Evolutionary conservation across 2,329 filamentous ascomycete species (phyloP).

Genomic region (Arachnomyces sp.): DNA sequence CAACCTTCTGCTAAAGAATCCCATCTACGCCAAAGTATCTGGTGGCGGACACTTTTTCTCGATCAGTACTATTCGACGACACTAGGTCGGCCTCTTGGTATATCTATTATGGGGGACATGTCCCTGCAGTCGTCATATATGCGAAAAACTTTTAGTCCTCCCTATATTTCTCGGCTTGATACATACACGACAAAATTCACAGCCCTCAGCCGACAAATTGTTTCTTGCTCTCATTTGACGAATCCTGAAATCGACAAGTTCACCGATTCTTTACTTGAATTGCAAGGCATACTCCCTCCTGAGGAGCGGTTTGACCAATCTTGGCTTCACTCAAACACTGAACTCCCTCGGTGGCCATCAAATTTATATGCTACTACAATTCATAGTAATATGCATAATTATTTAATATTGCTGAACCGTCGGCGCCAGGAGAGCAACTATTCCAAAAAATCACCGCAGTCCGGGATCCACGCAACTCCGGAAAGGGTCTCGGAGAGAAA

Average conservation of each 20-base stretch:
- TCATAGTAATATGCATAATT: slow-evolving; percentile 4
- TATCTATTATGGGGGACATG: slow-evolving; percentile 5
- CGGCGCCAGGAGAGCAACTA: slow-evolving; percentile 1
- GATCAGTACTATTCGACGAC: slow-evolving; percentile 3
- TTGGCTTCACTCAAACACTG: slow-evolving; percentile 1
- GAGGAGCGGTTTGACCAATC: slow-evolving; percentile 1
- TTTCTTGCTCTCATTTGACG: slow-evolving; percentile 2
- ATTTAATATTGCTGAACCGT: slow-evolving; percentile 6
- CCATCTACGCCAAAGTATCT: slow-evolving; percentile 2
- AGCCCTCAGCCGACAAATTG: slow-evolving; percentile 2
- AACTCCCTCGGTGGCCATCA: slow-evolving; percentile 1
- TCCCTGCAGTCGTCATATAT: background rate
- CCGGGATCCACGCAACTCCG: background rate
- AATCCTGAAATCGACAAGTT: slow-evolving; percentile 3
- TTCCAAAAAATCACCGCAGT: background rate
- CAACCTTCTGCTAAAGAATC: background rate
- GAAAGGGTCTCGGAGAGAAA: too few relatives aligned
- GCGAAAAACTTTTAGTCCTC: background rate
- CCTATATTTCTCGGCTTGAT: background rate
- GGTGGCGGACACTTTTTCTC: slow-evolving; percentile 5
- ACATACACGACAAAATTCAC: slow-evolving; percentile 1
- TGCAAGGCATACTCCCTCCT: slow-evolving; percentile 1
- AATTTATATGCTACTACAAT: slow-evolving; percentile 3
- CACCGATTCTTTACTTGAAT: background rate
- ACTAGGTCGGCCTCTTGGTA: slow-evolving; percentile 5